These are phyloP conservation scores for Limonomyces culmigenus DNA, from an alignment of 1,284 basidiomycete species.

Conservation along the genomic window DNA sequence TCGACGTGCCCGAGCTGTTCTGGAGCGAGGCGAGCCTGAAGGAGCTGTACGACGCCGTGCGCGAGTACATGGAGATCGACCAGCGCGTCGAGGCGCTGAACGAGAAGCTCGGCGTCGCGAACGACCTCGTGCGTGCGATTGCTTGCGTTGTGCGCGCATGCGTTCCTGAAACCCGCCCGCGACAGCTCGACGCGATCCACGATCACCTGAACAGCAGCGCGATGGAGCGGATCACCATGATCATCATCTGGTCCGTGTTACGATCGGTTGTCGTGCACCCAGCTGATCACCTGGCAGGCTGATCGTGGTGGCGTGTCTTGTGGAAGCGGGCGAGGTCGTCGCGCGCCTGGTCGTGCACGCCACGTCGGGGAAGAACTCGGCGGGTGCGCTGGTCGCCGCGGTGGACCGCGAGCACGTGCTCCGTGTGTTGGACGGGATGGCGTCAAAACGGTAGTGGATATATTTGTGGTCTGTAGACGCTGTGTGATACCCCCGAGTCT, in stretches of 20 bases:
- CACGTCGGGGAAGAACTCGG: slow-evolving; percentile 17
- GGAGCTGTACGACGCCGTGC: slow-evolving; percentile 81
- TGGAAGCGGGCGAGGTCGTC: slow-evolving; percentile 72
- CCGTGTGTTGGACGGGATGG: no score
- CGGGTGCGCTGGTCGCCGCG: no score
- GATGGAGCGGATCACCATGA: slow-evolving; percentile 91
- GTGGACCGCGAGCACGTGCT: no score
- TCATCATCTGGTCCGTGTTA: slow-evolving; percentile 67
- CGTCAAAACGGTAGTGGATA: no score
- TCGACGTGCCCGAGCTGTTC: slow-evolving; percentile 89
- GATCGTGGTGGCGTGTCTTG: slow-evolving; percentile 77
- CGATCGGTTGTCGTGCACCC: background rate
- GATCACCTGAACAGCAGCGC: slow-evolving; percentile 84
- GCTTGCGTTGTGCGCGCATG: slow-evolving; percentile 3
- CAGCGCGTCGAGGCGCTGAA: slow-evolving; percentile 77
- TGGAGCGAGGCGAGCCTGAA: slow-evolving; percentile 89
- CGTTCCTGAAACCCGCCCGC: slow-evolving; percentile 4
- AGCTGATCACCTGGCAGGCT: slow-evolving; percentile 29
- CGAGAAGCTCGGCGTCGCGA: slow-evolving; percentile 77
- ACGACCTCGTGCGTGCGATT: slow-evolving; percentile 67
- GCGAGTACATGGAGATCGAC: slow-evolving; percentile 91
- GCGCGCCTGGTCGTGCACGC: slow-evolving; percentile 65
- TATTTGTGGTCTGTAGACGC: no score
- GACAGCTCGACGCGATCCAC: slow-evolving; percentile 82
- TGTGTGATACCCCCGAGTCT: no score